Percentiles rank a stretch among this genome's conserved stretches.
These are phyloP conservation scores for Rehmannia glutinosa DNA, from an alignment of 257 asterid species.

Conservation along the genomic window DNA sequence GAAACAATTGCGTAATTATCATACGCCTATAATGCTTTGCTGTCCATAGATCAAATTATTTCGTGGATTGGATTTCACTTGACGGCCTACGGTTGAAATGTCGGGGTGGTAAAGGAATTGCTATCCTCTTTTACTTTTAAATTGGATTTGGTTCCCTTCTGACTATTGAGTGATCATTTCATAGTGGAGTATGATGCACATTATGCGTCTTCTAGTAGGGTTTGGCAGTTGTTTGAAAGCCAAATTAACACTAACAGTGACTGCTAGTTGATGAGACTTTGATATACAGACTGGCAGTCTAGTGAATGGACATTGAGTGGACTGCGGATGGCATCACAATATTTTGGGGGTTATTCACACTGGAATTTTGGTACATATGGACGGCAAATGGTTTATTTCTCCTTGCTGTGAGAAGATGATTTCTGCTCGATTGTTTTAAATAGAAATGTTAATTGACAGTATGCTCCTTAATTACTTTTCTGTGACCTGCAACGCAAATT, in stretches of 20 bases:
- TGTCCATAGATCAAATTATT: no score
- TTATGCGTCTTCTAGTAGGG: neutral
- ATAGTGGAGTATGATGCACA: neutral
- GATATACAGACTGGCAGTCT: neutral
- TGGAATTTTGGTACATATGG: neutral
- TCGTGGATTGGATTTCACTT: no score
- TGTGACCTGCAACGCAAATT: slow-evolving; percentile 1
- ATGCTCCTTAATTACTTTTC: neutral
- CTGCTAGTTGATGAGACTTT: neutral
- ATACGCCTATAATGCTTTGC: no score
- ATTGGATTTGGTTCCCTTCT: neutral
- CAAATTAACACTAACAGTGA: neutral
- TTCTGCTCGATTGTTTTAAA: neutral
- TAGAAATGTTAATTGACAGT: neutral
- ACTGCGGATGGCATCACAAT: neutral
- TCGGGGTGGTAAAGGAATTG: neutral
- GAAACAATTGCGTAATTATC: no score
- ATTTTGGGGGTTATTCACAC: neutral
- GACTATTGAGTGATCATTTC: neutral
- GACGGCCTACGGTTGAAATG: no score
- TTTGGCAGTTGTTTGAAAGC: neutral
- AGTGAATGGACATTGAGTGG: neutral
- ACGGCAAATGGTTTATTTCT: neutral
- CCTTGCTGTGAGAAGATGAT: neutral
- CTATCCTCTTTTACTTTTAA: neutral